These are phyloP conservation scores for Mycena capillaripes DNA, from an alignment of 768 basidiomycete genomes.

Conservation along the genomic window DNA sequence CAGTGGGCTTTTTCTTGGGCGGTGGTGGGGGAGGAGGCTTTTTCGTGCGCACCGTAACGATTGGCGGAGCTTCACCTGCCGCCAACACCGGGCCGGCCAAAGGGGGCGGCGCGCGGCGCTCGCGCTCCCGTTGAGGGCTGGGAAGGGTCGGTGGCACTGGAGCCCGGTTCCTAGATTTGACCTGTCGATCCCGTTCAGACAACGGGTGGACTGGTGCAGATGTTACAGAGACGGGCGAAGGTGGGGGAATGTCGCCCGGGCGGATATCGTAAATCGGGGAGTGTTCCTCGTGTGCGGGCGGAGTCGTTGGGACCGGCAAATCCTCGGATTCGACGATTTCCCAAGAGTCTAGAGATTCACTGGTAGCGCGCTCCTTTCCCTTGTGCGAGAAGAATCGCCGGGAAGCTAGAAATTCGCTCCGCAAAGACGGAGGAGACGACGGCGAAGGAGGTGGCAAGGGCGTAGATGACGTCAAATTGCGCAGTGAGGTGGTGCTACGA, in stretches of 20 bases:
- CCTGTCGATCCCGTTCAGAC: constrained; percentile 24
- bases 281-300: constrained; percentile 46
- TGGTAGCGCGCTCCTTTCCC: constrained; percentile 52
- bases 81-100: constrained; percentile 10
- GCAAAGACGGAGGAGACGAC: constrained; percentile 42
- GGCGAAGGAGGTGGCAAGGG: constrained; percentile 47
- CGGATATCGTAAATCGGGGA: constrained; percentile 37
- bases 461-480: constrained; percentile 53
- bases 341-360: constrained; percentile 59
- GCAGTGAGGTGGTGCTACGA: constrained; percentile 62
- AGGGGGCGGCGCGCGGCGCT: constrained; percentile 37
- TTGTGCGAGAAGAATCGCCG: constrained; percentile 55
- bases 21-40: constrained; percentile 41
- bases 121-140: constrained; percentile 21
- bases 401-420: constrained; percentile 49
- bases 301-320: constrained; percentile 29
- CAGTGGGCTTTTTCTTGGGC: constrained; percentile 39
- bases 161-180: constrained; percentile 7
- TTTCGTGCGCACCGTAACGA: constrained; percentile 50
- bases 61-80: constrained; percentile 40
- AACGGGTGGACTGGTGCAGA: constrained; percentile 23
- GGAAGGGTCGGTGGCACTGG: neutral
- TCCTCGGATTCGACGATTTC: constrained; percentile 58
- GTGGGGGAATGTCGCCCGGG: constrained; percentile 8
- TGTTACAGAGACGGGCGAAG: constrained; percentile 18